Evolutionary conservation across 768 basidiomycete species (phyloP), one percentile per base, ranked within the genome.

Genomic region (Lyophyllum shimeji): DNA sequence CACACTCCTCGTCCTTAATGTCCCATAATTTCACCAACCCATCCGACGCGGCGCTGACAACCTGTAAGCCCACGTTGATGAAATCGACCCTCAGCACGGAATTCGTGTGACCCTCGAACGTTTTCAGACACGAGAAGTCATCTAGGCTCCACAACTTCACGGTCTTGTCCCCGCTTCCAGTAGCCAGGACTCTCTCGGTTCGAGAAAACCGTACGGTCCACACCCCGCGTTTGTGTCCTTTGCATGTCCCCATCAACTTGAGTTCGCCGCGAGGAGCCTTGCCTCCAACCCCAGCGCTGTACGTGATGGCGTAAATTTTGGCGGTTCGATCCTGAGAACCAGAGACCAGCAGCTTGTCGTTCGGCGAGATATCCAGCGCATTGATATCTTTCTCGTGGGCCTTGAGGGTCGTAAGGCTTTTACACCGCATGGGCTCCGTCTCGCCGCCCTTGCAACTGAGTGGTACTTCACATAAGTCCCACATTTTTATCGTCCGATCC

Each of bases 331-430:
- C 97, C 68, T 98, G 97, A 18, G 95, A 97, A 20, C 94, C 97
- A 2, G 95, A 96, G 8, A 86, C 96, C 44, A 98, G 81, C 55
- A 95, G 72, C 57, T 78, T 80, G 69, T 97, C 93, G 67, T 96
- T 93, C 5, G 93, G 95, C 2, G 96, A 79, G 15, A 98, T 78
- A 69, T 98, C 97, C 39, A 99, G 80, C 53, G 95, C 86, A 70
- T 99, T 99, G 74, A 99, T 98, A 71, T 98, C 97, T 74, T 98
- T 98, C 52, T 98, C 97, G 71, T 98, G 97, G 12, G 95, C 93
- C 68, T 89, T 91, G 48, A 87, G 83, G 12, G 97, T 98, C 31
- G 82, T 81, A 31, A 98, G 76, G 59, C 93, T 93, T 65, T 81
- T 84, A 67, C 87, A 88, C 56, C 81, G 85, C 31, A 75, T 52